Evolutionary conservation across 2,329 filamentous ascomycete species (phyloP).

Genomic region (Aspergillus piperis): DNA sequence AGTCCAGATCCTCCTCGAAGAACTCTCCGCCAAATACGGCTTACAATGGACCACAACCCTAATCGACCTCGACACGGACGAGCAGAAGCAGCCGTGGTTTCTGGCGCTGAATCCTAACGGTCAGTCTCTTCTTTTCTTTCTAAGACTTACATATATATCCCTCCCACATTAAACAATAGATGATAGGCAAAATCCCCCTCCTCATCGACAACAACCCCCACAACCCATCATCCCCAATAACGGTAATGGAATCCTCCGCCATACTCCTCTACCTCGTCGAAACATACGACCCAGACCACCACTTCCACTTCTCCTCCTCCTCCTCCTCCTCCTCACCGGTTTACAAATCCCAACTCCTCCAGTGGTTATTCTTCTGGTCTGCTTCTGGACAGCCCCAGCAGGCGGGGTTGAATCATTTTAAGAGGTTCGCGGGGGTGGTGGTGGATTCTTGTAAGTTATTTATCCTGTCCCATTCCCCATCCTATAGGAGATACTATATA

Average conservation of each 20-base stretch:
- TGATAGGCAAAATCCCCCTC: not conserved
- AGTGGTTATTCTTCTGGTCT: not conserved
- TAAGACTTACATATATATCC: no score
- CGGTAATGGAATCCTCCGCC: not conserved
- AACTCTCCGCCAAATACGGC: not conserved
- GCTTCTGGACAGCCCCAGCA: not conserved
- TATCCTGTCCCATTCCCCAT: no score
- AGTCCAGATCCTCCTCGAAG: constrained; percentile 6
- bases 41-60: not conserved
- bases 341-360: not conserved
- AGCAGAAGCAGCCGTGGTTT: constrained; percentile 5
- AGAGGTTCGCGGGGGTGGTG: not conserved
- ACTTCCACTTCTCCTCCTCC: not conserved
- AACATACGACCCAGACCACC: not conserved
- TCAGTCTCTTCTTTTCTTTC: no score
- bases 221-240: no score
- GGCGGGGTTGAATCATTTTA: not conserved
- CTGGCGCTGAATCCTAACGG: not conserved
- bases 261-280: not conserved
- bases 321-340: not conserved
- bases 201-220: not conserved
- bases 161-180: no score
- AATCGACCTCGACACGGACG: not conserved
- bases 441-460: not conserved
- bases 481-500: no score